Evolutionary conservation across 139 green algal species (phyloP).

Genomic region (Pleodorina starrii): DNA sequence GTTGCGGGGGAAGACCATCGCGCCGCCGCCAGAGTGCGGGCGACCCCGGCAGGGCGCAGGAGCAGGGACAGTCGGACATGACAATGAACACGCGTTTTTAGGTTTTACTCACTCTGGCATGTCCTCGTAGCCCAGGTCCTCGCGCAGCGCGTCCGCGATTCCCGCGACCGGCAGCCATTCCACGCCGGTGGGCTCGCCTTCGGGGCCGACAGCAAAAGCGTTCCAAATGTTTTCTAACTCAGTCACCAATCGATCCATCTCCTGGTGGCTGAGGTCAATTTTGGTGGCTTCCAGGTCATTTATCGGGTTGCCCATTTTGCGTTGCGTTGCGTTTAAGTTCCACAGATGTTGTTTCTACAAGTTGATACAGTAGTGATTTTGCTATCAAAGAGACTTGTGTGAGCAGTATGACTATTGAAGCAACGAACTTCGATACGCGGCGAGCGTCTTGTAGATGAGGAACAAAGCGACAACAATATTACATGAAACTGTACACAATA

Average conservation of each 20-base stretch:
- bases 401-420: too few relatives aligned
- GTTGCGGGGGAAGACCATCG: too few relatives aligned
- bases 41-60: too few relatives aligned
- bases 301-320: slow-evolving; percentile 7
- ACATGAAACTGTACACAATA: too few relatives aligned
- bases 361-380: background rate
- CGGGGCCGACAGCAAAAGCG: slow-evolving; percentile 22
- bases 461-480: too few relatives aligned
- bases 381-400: too few relatives aligned
- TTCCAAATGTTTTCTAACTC: slow-evolving; percentile 64
- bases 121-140: slow-evolving; percentile 79
- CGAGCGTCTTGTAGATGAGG: too few relatives aligned
- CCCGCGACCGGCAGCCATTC: slow-evolving; percentile 61
- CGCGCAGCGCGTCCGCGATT: slow-evolving; percentile 47
- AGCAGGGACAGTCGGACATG: too few relatives aligned
- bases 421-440: too few relatives aligned
- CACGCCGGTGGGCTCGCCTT: slow-evolving; percentile 37
- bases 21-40: too few relatives aligned
- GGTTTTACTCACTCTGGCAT: slow-evolving; percentile 63
- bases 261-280: slow-evolving; percentile 65
- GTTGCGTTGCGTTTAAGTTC: background rate
- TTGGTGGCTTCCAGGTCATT: slow-evolving; percentile 22
- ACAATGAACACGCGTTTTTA: too few relatives aligned
- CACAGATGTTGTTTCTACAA: background rate
- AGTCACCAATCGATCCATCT: slow-evolving; percentile 66